phyloP scores from a whole-genome alignment of 257 asterid species.

The Capsicum pubescens region DNA sequence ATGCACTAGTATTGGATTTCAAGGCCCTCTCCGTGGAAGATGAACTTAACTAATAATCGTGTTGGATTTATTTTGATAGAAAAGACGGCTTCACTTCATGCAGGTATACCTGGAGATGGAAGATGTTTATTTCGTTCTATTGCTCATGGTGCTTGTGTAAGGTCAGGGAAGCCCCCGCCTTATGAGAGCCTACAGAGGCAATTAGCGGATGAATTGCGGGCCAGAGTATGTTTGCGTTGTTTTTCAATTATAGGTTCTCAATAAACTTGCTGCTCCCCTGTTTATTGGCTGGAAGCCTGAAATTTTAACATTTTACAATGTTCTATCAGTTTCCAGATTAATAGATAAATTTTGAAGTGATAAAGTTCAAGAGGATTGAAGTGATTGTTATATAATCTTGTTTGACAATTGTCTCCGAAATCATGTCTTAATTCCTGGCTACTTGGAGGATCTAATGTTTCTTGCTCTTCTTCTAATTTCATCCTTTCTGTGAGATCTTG shows the following conservation, averaged over 20 bases:
- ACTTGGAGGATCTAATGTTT: background rate
- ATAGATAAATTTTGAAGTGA: background rate
- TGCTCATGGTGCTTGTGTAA: slow-evolving; percentile 90
- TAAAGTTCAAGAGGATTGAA: background rate
- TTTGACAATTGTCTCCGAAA: background rate
- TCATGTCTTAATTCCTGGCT: background rate
- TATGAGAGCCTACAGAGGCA: slow-evolving; percentile 71
- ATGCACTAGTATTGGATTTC: background rate
- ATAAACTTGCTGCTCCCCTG: slow-evolving; percentile 8
- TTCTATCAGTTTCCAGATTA: background rate
- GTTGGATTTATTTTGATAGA: slow-evolving; percentile 26
- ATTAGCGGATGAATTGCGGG: slow-evolving; percentile 86
- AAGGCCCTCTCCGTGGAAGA: background rate
- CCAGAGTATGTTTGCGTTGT: slow-evolving; percentile 58
- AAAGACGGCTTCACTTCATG: slow-evolving; percentile 36
- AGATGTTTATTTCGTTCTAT: slow-evolving; percentile 97
- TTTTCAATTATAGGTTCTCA: background rate
- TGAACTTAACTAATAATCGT: background rate
- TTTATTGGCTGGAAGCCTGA: slow-evolving; percentile 9
- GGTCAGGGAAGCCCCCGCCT: slow-evolving; percentile 78
- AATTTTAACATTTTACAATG: background rate
- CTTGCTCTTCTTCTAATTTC: background rate
- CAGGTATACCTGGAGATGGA: slow-evolving; percentile 99
- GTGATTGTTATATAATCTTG: background rate
- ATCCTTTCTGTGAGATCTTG: background rate